phyloP scores from a whole-genome alignment of 352 stramenopile genomes.

The Phytophthora vignae region DNA sequence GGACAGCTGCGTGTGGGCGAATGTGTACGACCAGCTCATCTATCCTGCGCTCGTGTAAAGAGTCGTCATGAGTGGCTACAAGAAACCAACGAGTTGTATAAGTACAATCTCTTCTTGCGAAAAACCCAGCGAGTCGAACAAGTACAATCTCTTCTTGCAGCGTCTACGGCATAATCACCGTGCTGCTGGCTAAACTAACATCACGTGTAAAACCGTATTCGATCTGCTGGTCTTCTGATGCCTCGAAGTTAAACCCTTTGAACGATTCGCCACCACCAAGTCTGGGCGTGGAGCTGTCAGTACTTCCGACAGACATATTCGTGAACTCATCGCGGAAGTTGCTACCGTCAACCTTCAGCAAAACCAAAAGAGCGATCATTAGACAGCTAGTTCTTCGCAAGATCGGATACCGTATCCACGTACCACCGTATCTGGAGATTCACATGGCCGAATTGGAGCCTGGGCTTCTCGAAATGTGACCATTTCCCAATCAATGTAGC shows the following conservation, averaged over 20 bases:
- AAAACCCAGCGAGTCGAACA: too few relatives aligned
- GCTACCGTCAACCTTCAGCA: slow-evolving; percentile 41
- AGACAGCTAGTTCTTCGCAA: background rate
- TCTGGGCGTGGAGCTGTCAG: slow-evolving; percentile 34
- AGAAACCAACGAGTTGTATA: background rate
- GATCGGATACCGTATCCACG: slow-evolving; percentile 15
- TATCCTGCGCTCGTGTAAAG: slow-evolving; percentile 36
- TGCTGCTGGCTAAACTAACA: slow-evolving; percentile 14
- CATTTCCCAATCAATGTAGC: slow-evolving; percentile 70
- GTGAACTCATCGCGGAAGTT: slow-evolving; percentile 93
- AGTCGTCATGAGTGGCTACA: background rate
- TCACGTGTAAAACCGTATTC: slow-evolving; percentile 68
- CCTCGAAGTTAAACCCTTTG: slow-evolving; percentile 89
- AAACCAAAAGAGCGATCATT: background rate
- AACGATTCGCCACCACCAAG: slow-evolving; percentile 69
- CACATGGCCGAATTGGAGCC: slow-evolving; percentile 76
- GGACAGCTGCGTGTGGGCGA: slow-evolving; percentile 41
- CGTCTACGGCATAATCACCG: background rate
- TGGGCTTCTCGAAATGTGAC: slow-evolving; percentile 63
- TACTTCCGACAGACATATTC: slow-evolving; percentile 52
- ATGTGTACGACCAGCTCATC: slow-evolving; percentile 52
- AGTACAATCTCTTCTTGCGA: slow-evolving; percentile 19
- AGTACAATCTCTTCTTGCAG: too few relatives aligned
- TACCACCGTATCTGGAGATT: slow-evolving; percentile 52
- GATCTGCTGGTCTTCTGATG: slow-evolving; percentile 51